A percentile compares a stretch with the other conserved stretches of the same genome.
phyloP scores from a whole-genome alignment of 2,329 filamentous ascomycete species.

The Penicillium hesseltinei region DNA sequence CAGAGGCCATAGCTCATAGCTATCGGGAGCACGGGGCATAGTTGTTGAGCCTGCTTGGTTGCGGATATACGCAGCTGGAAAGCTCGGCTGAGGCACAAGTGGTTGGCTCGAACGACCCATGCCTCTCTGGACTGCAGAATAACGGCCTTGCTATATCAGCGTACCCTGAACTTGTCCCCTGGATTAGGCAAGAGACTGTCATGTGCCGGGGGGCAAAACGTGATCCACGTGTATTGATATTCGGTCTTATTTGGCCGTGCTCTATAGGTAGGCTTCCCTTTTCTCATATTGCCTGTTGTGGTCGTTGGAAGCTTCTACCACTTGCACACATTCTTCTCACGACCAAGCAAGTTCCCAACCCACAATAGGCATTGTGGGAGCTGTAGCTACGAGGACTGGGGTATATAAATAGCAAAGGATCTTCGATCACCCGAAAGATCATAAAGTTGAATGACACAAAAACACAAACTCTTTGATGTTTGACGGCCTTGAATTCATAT shows the following conservation, averaged over 20 bases:
- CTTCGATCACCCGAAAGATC: background rate
- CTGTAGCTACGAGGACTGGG: background rate
- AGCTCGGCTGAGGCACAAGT: slow-evolving; percentile 9
- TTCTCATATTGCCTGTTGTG: slow-evolving; percentile 7
- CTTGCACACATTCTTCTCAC: slow-evolving; percentile 7
- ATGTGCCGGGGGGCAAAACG: slow-evolving; percentile 5
- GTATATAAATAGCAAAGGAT: background rate
- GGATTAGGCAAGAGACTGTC: slow-evolving; percentile 15
- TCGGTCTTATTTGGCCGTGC: slow-evolving; percentile 9
- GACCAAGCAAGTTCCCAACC: background rate
- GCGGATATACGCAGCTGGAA: slow-evolving; percentile 16
- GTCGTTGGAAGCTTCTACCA: slow-evolving; percentile 7
- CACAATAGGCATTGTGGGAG: slow-evolving; percentile 6
- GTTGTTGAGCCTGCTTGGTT: slow-evolving; percentile 17
- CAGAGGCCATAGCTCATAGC: slow-evolving; percentile 8
- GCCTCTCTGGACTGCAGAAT: slow-evolving; percentile 7
- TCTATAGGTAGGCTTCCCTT: background rate
- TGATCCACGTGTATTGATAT: slow-evolving; percentile 22
- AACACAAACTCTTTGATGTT: background rate
- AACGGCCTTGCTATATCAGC: slow-evolving; percentile 17
- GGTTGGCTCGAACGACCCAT: slow-evolving; percentile 17
- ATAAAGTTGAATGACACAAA: background rate
- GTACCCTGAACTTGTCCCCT: slow-evolving; percentile 6
- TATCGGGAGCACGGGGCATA: slow-evolving; percentile 9
- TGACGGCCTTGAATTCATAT: background rate